Evolutionary conservation across 2,329 filamentous ascomycete species (phyloP).

Genomic region (Trichoderma breve): DNA sequence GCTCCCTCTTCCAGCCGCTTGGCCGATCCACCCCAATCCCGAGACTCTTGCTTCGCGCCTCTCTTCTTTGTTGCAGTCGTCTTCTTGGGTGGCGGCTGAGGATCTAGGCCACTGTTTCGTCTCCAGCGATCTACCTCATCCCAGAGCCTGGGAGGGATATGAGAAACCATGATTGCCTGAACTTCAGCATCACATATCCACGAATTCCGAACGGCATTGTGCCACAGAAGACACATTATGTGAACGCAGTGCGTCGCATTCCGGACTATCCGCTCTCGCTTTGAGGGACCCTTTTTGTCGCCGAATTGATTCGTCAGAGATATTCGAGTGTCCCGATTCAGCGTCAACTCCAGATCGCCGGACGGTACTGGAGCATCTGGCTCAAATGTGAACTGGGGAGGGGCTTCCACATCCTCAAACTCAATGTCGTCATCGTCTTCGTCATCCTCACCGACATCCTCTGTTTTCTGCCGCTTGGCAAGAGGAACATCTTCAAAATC

Average conservation of each 20-base stretch:
- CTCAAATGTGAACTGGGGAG: conserved; percentile 50
- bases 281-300: conserved; percentile 79
- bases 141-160: conserved; percentile 65
- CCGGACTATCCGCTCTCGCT: conserved; percentile 76
- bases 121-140: conserved; percentile 73
- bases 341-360: conserved; percentile 71
- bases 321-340: conserved; percentile 59
- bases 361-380: conserved; percentile 49
- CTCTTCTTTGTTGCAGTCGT: conserved; percentile 33
- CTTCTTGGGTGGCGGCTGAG: conserved; percentile 25
- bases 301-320: conserved; percentile 60
- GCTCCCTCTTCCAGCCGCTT: conserved; percentile 66
- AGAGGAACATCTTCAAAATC: conserved; percentile 51
- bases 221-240: conserved; percentile 82
- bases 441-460: conserved; percentile 26
- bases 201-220: conserved; percentile 80
- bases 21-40: conserved; percentile 71
- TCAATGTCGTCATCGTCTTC: conserved; percentile 47
- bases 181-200: conserved; percentile 79
- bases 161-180: conserved; percentile 72
- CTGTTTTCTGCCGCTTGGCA: conserved; percentile 41
- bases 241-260: conserved; percentile 83
- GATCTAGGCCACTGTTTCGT: conserved; percentile 60
- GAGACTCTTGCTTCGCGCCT: conserved; percentile 33
- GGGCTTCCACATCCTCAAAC: conserved; percentile 63